phyloP scores from a whole-genome alignment of 2,329 filamentous ascomycete species.

The Aureobasidium sp. region DNA sequence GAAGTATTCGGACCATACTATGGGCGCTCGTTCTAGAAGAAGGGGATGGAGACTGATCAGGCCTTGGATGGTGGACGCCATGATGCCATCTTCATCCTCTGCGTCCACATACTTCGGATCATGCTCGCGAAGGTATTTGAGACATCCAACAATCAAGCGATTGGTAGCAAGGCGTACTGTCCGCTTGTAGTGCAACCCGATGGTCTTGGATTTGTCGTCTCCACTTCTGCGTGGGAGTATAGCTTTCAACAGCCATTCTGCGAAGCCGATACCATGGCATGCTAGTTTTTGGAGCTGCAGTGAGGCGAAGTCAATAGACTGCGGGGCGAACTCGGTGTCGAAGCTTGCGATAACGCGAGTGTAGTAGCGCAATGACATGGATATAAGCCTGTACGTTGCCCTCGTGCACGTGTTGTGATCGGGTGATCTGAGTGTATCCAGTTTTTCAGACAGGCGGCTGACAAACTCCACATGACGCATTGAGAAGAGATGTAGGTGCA shows the following conservation, averaged over 20 bases:
- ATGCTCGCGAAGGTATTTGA: slow-evolving; percentile 37
- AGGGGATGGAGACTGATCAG: slow-evolving; percentile 7
- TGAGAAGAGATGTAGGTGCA: slow-evolving; percentile 84
- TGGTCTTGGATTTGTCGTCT: slow-evolving; percentile 62
- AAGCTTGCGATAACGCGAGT: slow-evolving; percentile 79
- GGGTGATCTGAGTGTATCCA: slow-evolving; percentile 55
- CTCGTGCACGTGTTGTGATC: slow-evolving; percentile 34
- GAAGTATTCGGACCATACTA: slow-evolving; percentile 27
- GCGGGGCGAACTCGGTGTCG: slow-evolving; percentile 62
- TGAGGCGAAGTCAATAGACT: slow-evolving; percentile 66
- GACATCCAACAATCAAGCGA: slow-evolving; percentile 35
- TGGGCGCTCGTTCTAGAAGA: background rate
- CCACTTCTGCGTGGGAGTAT: slow-evolving; percentile 62
- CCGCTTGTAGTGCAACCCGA: slow-evolving; percentile 52
- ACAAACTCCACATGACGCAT: slow-evolving; percentile 75
- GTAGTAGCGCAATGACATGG: slow-evolving; percentile 69
- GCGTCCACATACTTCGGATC: slow-evolving; percentile 34
- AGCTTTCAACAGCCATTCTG: slow-evolving; percentile 59
- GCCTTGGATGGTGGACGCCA: background rate
- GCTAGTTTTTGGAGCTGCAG: slow-evolving; percentile 58
- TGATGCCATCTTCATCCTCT: background rate
- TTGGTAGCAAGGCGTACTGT: slow-evolving; percentile 35
- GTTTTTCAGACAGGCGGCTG: slow-evolving; percentile 64
- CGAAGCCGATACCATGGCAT: slow-evolving; percentile 55
- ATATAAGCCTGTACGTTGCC: slow-evolving; percentile 58